phyloP scores from a whole-genome alignment of 768 basidiomycete genomes.

The Auricularia sp. region DNA sequence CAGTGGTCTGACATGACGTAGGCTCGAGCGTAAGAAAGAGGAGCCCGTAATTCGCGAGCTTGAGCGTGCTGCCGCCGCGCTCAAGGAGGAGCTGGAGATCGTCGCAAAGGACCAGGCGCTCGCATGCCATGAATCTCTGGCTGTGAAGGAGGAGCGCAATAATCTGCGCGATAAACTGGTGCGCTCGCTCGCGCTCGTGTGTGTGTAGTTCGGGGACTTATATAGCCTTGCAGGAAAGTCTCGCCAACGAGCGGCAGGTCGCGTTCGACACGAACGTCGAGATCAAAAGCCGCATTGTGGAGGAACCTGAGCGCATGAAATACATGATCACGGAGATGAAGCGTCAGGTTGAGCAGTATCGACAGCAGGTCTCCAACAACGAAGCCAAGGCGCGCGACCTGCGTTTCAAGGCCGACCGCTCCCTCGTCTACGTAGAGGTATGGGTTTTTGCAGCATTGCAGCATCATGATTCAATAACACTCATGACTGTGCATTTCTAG shows the following conservation, averaged over 20 bases:
- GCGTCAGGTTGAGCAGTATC: constrained; percentile 56
- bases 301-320: constrained; percentile 84
- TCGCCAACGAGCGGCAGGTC: constrained; percentile 50
- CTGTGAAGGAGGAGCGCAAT: constrained; percentile 58
- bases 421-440: constrained; percentile 71
- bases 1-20: constrained; percentile 27
- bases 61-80: constrained; percentile 50
- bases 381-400: constrained; percentile 73
- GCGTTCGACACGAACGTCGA: constrained; percentile 53
- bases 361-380: constrained; percentile 49
- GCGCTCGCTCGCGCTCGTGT: background rate
- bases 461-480: too few species aligned
- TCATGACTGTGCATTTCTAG: constrained; percentile 25
- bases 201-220: background rate
- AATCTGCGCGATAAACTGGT: constrained; percentile 42
- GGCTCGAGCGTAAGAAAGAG: constrained; percentile 6
- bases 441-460: background rate
- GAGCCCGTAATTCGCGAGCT: constrained; percentile 29
- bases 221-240: constrained; percentile 37
- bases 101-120: constrained; percentile 22
- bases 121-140: constrained; percentile 53
- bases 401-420: constrained; percentile 58
- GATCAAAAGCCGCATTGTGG: constrained; percentile 69
- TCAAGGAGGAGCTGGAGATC: background rate
- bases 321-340: constrained; percentile 74